These are phyloP conservation scores for Saccharomycopsis oosterbeekiorum DNA, from an alignment of 805 yeast genomes.

Conservation along the genomic window DNA sequence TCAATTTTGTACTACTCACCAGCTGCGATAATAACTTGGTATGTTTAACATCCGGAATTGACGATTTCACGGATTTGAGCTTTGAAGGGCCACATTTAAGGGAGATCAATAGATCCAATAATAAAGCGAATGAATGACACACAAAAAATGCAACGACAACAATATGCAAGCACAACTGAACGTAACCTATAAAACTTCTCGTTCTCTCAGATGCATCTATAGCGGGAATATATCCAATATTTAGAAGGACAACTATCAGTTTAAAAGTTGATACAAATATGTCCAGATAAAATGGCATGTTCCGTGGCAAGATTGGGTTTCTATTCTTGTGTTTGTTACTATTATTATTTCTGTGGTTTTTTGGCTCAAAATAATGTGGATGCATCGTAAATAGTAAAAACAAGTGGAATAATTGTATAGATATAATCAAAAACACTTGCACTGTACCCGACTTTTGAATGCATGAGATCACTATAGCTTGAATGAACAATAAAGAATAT, in stretches of 20 bases:
- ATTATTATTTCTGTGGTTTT: not conserved
- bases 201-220: conserved; percentile 29
- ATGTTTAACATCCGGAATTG: not conserved
- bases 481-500: conserved; percentile 25
- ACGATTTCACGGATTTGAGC: not conserved
- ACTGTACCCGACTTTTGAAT: conserved; percentile 35
- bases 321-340: not conserved
- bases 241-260: conserved; percentile 31
- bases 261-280: conserved; percentile 31
- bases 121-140: not conserved
- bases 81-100: not conserved
- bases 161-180: conserved; percentile 33
- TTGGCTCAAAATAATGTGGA: conserved; percentile 23
- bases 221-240: conserved; percentile 33
- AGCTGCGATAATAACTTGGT: not conserved
- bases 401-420: conserved; percentile 28
- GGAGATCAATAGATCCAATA: conserved; percentile 8
- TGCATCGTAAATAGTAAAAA: conserved; percentile 22
- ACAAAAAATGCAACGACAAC: conserved; percentile 20
- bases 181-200: conserved; percentile 35
- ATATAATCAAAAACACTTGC: conserved; percentile 33
- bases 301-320: conserved; percentile 20
- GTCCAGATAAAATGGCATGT: conserved; percentile 23
- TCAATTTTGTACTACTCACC: not conserved
- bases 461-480: conserved; percentile 35